A percentile compares a stretch with the other conserved stretches of the same genome.
phyloP scores from a whole-genome alignment of 257 asterid species.

The Solanum gracilifrons region DNA sequence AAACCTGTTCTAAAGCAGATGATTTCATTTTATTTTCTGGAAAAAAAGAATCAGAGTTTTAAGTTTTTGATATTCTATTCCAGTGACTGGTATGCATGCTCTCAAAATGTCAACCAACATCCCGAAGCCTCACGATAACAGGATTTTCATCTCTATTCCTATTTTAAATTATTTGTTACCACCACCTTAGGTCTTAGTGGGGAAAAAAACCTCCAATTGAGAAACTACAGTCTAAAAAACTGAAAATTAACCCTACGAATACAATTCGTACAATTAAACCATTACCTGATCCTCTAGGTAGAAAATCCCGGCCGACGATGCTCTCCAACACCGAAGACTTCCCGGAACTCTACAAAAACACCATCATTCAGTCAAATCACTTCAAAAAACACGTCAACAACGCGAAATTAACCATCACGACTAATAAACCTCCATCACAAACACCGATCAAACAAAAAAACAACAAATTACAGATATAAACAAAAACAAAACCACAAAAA shows the following conservation, averaged over 20 bases:
- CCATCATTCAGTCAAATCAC: not conserved
- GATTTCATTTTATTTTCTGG: not conserved
- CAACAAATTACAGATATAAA: not conserved
- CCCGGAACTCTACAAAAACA: slow-evolving; percentile 30
- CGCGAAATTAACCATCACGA: not conserved
- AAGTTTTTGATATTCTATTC: not conserved
- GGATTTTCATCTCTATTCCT: not conserved
- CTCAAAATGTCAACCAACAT: not conserved
- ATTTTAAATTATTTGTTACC: not conserved
- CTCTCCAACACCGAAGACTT: slow-evolving; percentile 40
- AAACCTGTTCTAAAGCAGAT: not conserved
- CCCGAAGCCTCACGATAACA: not conserved
- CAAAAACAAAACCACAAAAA: not conserved
- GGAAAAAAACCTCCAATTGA: not conserved
- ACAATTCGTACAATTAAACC: not conserved
- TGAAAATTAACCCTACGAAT: not conserved
- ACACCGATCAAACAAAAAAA: not conserved
- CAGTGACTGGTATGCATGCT: not conserved
- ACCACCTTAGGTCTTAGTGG: not conserved
- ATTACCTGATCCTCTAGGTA: slow-evolving; percentile 38
- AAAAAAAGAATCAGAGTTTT: not conserved
- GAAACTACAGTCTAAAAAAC: not conserved
- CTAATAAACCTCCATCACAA: not conserved
- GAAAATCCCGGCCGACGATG: slow-evolving; percentile 37
- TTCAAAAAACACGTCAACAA: not conserved